A percentile compares a stretch with the other conserved stretches of the same genome.
phyloP scores from a whole-genome alignment of 768 basidiomycete species.

The Ephemerocybe angulata region DNA sequence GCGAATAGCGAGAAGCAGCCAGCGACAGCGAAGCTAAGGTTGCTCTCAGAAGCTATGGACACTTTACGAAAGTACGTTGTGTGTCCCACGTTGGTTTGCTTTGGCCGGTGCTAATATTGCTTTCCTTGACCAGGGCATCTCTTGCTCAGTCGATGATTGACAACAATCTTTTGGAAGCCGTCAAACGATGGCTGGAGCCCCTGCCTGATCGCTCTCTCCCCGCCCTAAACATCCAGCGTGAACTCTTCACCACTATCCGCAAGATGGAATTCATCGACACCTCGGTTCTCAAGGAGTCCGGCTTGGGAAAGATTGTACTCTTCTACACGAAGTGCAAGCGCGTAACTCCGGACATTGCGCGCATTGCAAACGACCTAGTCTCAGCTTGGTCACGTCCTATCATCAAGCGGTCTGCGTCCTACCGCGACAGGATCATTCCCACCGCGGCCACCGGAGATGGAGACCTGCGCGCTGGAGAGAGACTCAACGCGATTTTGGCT shows the following conservation, averaged over 20 bases:
- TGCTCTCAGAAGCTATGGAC: conserved; percentile 89
- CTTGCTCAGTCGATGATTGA: conserved; percentile 92
- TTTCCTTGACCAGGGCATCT: conserved; percentile 53
- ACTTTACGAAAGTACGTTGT: conserved; percentile 82
- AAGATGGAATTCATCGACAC: conserved; percentile 94
- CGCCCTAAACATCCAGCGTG: conserved; percentile 91
- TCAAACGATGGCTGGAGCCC: conserved; percentile 90
- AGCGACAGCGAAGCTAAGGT: conserved; percentile 76
- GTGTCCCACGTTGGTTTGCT: too few species aligned
- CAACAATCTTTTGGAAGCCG: conserved; percentile 89
- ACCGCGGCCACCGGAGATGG: conserved; percentile 39
- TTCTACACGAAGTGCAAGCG: conserved; percentile 97
- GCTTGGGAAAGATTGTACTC: conserved; percentile 82
- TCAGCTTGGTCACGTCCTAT: conserved; percentile 87
- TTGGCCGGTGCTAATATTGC: neutral
- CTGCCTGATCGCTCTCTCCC: conserved; percentile 90
- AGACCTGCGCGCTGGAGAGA: conserved; percentile 43
- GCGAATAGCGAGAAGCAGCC: conserved; percentile 78
- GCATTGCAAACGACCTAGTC: conserved; percentile 81
- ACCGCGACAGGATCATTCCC: conserved; percentile 70
- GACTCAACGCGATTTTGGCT: conserved; percentile 66
- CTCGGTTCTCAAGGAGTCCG: conserved; percentile 84
- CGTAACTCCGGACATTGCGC: conserved; percentile 75
- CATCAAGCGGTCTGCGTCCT: conserved; percentile 83
- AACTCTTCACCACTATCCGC: conserved; percentile 77